phyloP scores from a whole-genome alignment of 148 eudicot genomes.

The Drosera capensis region DNA sequence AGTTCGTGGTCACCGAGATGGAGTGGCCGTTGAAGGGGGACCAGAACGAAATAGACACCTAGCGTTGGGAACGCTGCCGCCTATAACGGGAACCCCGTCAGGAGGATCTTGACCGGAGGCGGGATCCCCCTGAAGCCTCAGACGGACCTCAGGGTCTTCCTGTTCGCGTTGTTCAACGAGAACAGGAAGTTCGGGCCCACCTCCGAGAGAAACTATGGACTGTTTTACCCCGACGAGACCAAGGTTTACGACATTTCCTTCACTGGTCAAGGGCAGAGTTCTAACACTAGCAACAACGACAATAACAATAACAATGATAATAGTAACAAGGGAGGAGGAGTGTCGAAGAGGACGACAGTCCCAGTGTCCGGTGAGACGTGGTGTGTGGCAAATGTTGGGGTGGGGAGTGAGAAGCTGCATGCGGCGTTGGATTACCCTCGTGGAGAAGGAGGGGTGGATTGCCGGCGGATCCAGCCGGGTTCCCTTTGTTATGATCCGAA shows the following conservation, averaged over 20 bases:
- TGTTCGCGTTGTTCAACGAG: conserved; percentile 87
- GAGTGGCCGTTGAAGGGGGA: conserved; percentile 97
- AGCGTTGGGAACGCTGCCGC: conserved; percentile 54
- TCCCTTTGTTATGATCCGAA: conserved; percentile 6
- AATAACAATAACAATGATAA: no score
- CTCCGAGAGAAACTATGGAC: conserved; percentile 73
- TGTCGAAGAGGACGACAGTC: neutral
- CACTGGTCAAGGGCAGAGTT: conserved; percentile 30
- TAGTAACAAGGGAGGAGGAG: conserved; percentile 3
- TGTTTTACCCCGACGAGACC: conserved; percentile 59
- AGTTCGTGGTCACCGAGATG: conserved; percentile 57
- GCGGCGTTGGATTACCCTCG: conserved; percentile 6
- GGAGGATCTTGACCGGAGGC: conserved; percentile 56
- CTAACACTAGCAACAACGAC: conserved; percentile 4
- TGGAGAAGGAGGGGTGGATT: conserved; percentile 8
- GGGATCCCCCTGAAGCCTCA: conserved; percentile 76
- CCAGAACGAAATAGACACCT: conserved; percentile 56
- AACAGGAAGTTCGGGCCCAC: conserved; percentile 60
- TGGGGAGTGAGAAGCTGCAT: conserved; percentile 1
- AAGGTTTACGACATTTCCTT: conserved; percentile 64
- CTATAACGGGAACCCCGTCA: conserved; percentile 58
- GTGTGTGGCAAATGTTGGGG: conserved; percentile 6
- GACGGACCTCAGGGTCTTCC: conserved; percentile 47
- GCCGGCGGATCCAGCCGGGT: conserved; percentile 6
- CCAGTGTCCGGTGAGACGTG: conserved; percentile 1